Base-by-base conservation (phyloP, 2,329 filamentous ascomycete species). In the Aureobasidium namibiae region DNA sequence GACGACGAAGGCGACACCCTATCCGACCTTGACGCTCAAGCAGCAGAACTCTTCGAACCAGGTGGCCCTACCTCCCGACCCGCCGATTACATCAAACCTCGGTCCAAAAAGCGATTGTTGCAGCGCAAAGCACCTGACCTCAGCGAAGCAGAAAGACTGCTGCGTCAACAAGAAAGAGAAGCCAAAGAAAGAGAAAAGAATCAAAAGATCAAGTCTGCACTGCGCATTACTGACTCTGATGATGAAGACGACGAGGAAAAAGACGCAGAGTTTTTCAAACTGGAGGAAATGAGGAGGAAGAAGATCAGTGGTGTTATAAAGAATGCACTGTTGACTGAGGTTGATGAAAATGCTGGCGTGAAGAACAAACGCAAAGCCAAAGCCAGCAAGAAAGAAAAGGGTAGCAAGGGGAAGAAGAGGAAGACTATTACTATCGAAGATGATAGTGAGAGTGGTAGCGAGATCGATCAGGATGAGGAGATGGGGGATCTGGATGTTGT, bases 201-300 rank as follows among this genome's bases (percentile, higher is more conserved):
- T 50, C 78, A 79, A 33, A 88, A 87, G 69, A 88, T 94, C 74
- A 97, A 96, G 78, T 95, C 89, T 67, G 85, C 86, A 24, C 74
- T 92, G 39, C 92, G 85, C 67, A 88, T 99, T 53, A 83, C 87
- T 60, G 85, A 87, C 38, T 90, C 88, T 65, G 94, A 97, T 69
- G 94, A 97, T 56, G 91, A 96, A 65, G 86, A 82, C n/a, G 90
- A 96, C 67, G 84, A 82, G 34, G 90, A 91, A 48, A 82, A 83
- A 60, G 83, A 89, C 72, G 77, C 70, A 23, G 84, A 82, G 21
- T 96, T 96, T 73, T 96, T 92, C 72, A 84, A 81, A 2, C 80
- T 82, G 16, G 92, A 96, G 73, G 84, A 86, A 70, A 75, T 80
- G 63, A 78, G 87, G 61, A 78, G 88, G 50, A 79, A 83, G 63